phyloP scores from a whole-genome alignment of 164 flowering plant genomes.

The Akebia trifoliata region DNA sequence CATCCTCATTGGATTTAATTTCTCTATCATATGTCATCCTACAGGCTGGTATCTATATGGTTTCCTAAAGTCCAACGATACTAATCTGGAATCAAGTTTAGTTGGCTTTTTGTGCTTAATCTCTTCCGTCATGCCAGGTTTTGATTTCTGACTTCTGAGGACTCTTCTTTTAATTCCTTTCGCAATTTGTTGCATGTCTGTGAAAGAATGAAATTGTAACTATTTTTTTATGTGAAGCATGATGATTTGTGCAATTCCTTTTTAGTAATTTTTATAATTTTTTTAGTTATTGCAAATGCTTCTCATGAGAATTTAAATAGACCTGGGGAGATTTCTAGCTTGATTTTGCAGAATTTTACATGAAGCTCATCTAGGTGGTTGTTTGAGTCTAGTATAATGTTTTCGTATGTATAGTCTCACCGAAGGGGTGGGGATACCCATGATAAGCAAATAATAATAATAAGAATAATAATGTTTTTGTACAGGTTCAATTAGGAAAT shows the following conservation, averaged over 20 bases:
- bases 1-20: slow-evolving; percentile 3
- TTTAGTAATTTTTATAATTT: background rate
- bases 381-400: no score
- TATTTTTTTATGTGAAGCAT: background rate
- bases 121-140: slow-evolving; percentile 3
- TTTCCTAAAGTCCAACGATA: slow-evolving; percentile 18
- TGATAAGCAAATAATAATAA: no score
- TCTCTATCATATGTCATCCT: slow-evolving; percentile 3
- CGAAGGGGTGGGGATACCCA: no score
- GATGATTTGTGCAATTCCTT: no score
- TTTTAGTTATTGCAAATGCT: background rate
- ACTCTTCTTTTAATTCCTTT: background rate
- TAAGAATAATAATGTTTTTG: no score
- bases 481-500: no score
- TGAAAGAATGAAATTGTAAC: background rate
- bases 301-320: no score
- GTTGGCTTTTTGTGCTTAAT: slow-evolving; percentile 2
- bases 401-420: no score
- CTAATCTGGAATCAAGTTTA: background rate
- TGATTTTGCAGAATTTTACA: no score
- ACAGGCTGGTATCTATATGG: slow-evolving; percentile 33
- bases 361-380: no score
- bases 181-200: background rate
- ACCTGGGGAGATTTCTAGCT: no score
- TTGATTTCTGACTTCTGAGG: background rate